Evolutionary conservation across 177 flowering plant species (phyloP).

Genomic region (Tripterygium wilfordii): DNA sequence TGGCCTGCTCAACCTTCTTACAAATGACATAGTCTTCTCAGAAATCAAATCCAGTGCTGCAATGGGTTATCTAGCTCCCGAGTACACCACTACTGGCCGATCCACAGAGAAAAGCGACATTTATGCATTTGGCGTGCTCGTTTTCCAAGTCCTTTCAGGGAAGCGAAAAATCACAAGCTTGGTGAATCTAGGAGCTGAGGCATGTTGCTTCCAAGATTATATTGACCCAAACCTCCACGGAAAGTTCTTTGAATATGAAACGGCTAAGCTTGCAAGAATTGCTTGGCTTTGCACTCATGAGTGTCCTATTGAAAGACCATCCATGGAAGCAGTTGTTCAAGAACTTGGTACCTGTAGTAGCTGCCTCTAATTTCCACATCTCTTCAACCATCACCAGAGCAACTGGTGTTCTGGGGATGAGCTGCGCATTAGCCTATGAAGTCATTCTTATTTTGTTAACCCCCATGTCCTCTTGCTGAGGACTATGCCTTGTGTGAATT

Average conservation of each 20-base stretch:
- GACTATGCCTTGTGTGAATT: neutral
- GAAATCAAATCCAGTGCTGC: slow-evolving; percentile 50
- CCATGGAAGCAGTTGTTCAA: slow-evolving; percentile 43
- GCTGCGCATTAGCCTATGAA: too few relatives aligned
- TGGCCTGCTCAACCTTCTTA: slow-evolving; percentile 44
- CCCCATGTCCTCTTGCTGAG: slow-evolving; percentile 9
- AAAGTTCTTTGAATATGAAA: slow-evolving; percentile 43
- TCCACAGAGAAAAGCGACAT: too few relatives aligned
- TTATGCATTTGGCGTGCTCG: slow-evolving; percentile 57
- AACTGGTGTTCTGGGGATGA: too few relatives aligned
- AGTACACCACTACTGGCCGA: slow-evolving; percentile 47
- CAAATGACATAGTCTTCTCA: slow-evolving; percentile 49
- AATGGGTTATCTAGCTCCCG: too few relatives aligned
- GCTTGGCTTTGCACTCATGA: slow-evolving; percentile 48
- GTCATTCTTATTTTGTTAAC: too few relatives aligned
- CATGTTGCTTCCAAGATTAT: slow-evolving; percentile 25
- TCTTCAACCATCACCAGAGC: neutral
- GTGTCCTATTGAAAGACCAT: slow-evolving; percentile 40
- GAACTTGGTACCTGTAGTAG: slow-evolving; percentile 33
- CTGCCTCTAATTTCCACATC: slow-evolving; percentile 13
- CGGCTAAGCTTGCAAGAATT: slow-evolving; percentile 33
- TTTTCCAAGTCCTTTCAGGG: slow-evolving; percentile 53
- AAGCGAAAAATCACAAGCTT: slow-evolving; percentile 25
- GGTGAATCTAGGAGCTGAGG: slow-evolving; percentile 25
- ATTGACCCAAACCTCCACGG: slow-evolving; percentile 44